phyloP scores from a whole-genome alignment of 2,329 filamentous ascomycete species.

The Sclerotinia sclerotiorum region DNA sequence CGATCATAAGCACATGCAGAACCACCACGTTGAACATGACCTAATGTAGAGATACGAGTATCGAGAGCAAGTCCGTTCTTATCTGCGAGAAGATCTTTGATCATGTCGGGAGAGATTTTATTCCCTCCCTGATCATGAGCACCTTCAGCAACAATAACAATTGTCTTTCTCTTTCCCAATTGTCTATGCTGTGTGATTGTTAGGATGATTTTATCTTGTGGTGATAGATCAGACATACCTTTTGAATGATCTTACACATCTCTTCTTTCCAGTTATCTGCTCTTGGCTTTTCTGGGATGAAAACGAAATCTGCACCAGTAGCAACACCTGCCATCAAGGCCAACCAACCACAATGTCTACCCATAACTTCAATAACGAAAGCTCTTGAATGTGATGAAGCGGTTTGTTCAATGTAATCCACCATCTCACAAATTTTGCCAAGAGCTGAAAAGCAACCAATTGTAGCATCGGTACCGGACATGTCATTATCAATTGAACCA shows the following conservation, averaged over 20 bases:
- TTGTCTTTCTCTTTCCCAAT: conserved; percentile 93
- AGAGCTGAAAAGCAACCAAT: conserved; percentile 96
- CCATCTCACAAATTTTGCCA: conserved; percentile 87
- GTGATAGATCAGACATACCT: conserved; percentile 48
- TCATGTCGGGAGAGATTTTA: conserved; percentile 76
- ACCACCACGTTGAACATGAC: conserved; percentile 96
- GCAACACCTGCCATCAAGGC: conserved; percentile 95
- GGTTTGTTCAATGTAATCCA: conserved; percentile 96
- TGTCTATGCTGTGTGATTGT: conserved; percentile 65
- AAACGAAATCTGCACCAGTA: conserved; percentile 93
- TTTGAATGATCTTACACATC: conserved; percentile 76
- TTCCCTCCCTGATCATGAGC: conserved; percentile 81
- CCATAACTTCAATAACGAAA: conserved; percentile 99
- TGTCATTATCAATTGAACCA: conserved; percentile 97
- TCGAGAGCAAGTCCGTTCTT: conserved; percentile 77
- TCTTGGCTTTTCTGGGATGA: conserved; percentile 92
- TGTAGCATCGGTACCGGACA: conserved; percentile 94
- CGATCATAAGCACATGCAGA: conserved; percentile 91
- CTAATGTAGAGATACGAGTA: conserved; percentile 90
- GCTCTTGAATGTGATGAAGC: conserved; percentile 91
- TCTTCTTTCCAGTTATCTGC: conserved; percentile 84
- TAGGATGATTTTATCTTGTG: conserved; percentile 12
- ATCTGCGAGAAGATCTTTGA: conserved; percentile 85
- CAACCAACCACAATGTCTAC: conserved; percentile 95
- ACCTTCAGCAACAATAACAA: conserved; percentile 96